Evolutionary conservation across 2,329 filamentous ascomycete species (phyloP), one percentile per base, ranked within the genome.

Genomic region (Fusarium duplospermum): DNA sequence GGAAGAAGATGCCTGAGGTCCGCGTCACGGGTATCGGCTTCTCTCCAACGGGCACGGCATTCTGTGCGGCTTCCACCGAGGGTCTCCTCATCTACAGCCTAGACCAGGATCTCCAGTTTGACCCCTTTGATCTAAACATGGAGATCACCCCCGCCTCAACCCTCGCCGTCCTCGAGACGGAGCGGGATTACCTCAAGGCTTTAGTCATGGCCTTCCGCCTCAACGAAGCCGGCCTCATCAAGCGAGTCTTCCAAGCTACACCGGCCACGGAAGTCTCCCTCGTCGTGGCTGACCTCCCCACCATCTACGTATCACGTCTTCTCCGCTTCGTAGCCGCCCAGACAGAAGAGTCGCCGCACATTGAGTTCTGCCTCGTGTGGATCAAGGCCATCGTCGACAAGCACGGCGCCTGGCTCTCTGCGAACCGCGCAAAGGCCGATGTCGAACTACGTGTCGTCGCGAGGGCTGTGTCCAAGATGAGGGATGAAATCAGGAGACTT

Each of bases 141-240:
- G 93, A 94, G 73, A 94, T 99, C 76, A 99, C 96, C 6, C 96
- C 96, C 0, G 92, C 93, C 2, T 95, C 93, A 3, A 96, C 95
- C 0, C 87, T 98, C 1, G 84, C 89, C 5, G 89, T 92, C 11
- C 85, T 93, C 35, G 87, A 92, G 66, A 85, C 83, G 47, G 91
- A 95, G 65, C 89, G 89, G 71, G 94, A 98, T 80, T 97, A 94
- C 82, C 89, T 98, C 73, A 97, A 96, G 84, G 96, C 96, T 1
- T 86, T 99, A 7, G 92, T 98, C 73, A 99, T 99, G 96, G 93
- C 95, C 2, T 99, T 99, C 88, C 93, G 97, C 7, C 91, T 99
- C 67, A 98, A 98, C 84, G 94, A 97, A 82, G 88, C 91, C 6
- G 90, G 91, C 24, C 87, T 99, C 56, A 91, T 98, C 71, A 93